phyloP scores from a whole-genome alignment of 768 basidiomycete genomes.

The Suillus variegatus region DNA sequence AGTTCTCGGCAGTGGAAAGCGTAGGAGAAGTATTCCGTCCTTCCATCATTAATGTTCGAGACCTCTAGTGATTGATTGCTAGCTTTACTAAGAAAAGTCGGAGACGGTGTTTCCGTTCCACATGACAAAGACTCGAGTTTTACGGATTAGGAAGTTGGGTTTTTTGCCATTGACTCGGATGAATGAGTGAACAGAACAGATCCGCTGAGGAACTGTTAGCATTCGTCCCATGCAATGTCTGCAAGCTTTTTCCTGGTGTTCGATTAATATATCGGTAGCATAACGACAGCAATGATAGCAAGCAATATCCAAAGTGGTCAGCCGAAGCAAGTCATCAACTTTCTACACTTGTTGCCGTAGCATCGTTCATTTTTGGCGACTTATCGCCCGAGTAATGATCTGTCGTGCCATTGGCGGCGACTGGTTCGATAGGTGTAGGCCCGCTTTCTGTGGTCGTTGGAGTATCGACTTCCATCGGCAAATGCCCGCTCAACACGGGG shows the following conservation, averaged over 20 bases:
- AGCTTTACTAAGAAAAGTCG: background rate
- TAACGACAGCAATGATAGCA: slow-evolving; percentile 3
- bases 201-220: background rate
- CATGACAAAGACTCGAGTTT: background rate
- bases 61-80: background rate
- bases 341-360: slow-evolving; percentile 13
- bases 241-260: background rate
- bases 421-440: slow-evolving; percentile 16
- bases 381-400: slow-evolving; percentile 19
- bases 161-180: background rate
- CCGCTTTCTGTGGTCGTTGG: slow-evolving; percentile 22
- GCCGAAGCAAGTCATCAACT: slow-evolving; percentile 7
- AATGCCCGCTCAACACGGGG: slow-evolving; percentile 26
- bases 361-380: slow-evolving; percentile 18
- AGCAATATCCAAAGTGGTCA: background rate
- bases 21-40: slow-evolving; percentile 14
- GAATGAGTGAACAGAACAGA: background rate
- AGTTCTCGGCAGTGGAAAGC: slow-evolving; percentile 13
- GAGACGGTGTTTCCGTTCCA: background rate
- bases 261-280: slow-evolving; percentile 3
- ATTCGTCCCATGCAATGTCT: background rate
- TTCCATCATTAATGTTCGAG: background rate
- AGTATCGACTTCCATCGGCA: slow-evolving; percentile 34
- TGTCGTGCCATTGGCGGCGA: slow-evolving; percentile 12
- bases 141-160: slow-evolving; percentile 3